Evolutionary conservation across 2,329 filamentous ascomycete genomes (phyloP).

Genomic region (Amesomyces nigricolor): DNA sequence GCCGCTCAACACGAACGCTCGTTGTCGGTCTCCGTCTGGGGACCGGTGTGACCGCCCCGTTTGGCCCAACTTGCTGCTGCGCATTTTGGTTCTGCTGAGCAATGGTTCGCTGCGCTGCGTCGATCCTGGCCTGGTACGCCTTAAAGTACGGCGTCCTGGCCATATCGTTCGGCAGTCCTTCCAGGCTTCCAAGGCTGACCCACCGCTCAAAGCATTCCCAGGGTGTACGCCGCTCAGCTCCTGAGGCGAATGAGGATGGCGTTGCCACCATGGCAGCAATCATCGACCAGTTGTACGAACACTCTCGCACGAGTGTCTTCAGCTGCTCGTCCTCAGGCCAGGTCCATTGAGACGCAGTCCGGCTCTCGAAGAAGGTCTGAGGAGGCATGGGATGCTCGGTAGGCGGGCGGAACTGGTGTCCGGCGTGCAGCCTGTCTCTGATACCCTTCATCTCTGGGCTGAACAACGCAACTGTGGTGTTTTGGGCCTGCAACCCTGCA

Average conservation of each 20-base stretch:
- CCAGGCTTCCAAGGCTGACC: conserved; percentile 83
- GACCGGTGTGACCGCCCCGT: conserved; percentile 43
- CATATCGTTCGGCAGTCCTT: conserved; percentile 88
- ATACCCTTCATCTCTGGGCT: conserved; percentile 83
- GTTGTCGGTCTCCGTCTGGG: conserved; percentile 65
- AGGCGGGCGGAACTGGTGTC: conserved; percentile 88
- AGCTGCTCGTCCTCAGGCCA: conserved; percentile 86
- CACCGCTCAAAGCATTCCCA: conserved; percentile 99
- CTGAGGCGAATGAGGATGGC: conserved; percentile 73
- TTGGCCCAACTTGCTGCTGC: conserved; percentile 31
- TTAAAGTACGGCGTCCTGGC: conserved; percentile 94
- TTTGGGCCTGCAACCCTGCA: conserved; percentile 57
- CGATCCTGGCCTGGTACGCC: conserved; percentile 56
- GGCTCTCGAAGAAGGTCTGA: conserved; percentile 82
- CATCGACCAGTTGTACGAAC: conserved; percentile 95
- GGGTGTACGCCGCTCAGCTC: conserved; percentile 81
- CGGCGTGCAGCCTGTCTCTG: conserved; percentile 81
- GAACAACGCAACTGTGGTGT: conserved; percentile 78
- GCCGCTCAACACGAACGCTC: conserved; percentile 78
- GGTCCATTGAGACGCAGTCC: conserved; percentile 87
- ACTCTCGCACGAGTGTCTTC: conserved; percentile 77
- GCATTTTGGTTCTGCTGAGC: conserved; percentile 49
- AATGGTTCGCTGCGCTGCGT: conserved; percentile 52
- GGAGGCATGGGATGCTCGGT: conserved; percentile 88
- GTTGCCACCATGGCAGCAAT: conserved; percentile 76